Evolutionary conservation across 1,139 yeast species (phyloP).

Genomic region (Groenewaldozyma sp.): DNA sequence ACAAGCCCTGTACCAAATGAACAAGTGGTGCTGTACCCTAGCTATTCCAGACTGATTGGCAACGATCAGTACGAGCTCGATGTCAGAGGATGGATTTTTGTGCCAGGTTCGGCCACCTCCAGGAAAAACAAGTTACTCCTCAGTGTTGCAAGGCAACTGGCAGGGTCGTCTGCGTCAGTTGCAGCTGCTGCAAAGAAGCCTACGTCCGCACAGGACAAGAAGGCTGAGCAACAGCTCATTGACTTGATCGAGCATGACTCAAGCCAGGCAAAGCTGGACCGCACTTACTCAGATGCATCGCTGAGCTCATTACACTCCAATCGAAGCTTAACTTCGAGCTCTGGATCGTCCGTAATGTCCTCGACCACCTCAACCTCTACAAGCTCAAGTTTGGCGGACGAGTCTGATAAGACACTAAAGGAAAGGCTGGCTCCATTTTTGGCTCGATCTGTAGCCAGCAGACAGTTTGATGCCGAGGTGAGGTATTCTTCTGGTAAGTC

Average conservation of each 20-base stretch:
- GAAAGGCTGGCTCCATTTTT: conserved; percentile 22
- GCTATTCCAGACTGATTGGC: conserved; percentile 42
- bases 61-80: conserved; percentile 40
- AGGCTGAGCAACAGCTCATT: conserved; percentile 23
- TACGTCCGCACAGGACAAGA: conserved; percentile 18
- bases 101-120: conserved; percentile 55
- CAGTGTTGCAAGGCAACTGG: conserved; percentile 61
- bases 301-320: neutral
- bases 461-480: conserved; percentile 13
- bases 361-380: neutral
- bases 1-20: conserved; percentile 21
- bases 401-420: conserved; percentile 16
- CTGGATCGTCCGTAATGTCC: neutral
- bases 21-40: conserved; percentile 45
- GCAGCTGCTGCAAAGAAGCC: neutral
- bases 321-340: too few relatives aligned
- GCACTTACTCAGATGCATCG: neutral
- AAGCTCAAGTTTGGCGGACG: neutral
- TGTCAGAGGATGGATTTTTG: conserved; percentile 63
- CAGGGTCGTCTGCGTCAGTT: conserved; percentile 29
- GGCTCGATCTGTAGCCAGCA: conserved; percentile 21
- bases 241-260: conserved; percentile 14
- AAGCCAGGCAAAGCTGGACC: neutral
- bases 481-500: conserved; percentile 5
- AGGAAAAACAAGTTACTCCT: conserved; percentile 62